Conservation (phyloP, 768 basidiomycete species). For the Pleurotus sapidus region DNA sequence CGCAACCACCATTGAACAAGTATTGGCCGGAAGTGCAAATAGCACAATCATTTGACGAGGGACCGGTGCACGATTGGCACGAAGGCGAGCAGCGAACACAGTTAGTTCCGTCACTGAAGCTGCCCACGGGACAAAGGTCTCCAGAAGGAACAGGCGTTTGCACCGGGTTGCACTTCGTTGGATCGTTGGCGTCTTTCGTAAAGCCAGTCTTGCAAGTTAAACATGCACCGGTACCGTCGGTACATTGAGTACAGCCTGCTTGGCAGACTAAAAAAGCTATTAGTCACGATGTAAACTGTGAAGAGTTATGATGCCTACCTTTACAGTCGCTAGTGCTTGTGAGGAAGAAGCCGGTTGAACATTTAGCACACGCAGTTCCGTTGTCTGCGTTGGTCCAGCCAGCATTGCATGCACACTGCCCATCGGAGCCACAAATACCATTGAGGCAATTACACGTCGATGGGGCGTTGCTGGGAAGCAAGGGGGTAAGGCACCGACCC, state of each 20-base stretch:
- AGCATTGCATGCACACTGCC: constrained; percentile 71
- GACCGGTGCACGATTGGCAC: constrained; percentile 70
- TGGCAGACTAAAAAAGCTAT: constrained; percentile 52
- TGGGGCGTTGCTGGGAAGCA: constrained; percentile 48
- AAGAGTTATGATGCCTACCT: constrained; percentile 36
- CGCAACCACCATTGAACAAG: constrained; percentile 68
- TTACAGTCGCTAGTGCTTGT: constrained; percentile 69
- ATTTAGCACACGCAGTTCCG: constrained; percentile 76
- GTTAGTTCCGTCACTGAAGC: constrained; percentile 50
- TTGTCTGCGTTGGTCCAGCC: constrained; percentile 73
- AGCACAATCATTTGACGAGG: constrained; percentile 69
- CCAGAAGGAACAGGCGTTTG: constrained; percentile 50
- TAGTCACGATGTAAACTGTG: constrained; percentile 7
- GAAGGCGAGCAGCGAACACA: constrained; percentile 62
- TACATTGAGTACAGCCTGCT: constrained; percentile 70
- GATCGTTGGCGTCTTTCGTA: constrained; percentile 62
- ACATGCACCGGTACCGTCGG: constrained; percentile 67
- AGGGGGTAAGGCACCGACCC: constrained; percentile 62
- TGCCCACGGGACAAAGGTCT: constrained; percentile 59
- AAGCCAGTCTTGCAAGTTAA: constrained; percentile 69
- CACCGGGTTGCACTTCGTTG: constrained; percentile 59
- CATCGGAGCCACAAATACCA: constrained; percentile 66
- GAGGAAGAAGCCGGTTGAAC: constrained; percentile 74
- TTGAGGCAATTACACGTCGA: constrained; percentile 81
- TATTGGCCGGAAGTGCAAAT: constrained; percentile 63